Percentiles rank a stretch among this genome's conserved stretches.
phyloP scores from a whole-genome alignment of 192 early-diverging fungal species.

The Radiomyces spectabilis region DNA sequence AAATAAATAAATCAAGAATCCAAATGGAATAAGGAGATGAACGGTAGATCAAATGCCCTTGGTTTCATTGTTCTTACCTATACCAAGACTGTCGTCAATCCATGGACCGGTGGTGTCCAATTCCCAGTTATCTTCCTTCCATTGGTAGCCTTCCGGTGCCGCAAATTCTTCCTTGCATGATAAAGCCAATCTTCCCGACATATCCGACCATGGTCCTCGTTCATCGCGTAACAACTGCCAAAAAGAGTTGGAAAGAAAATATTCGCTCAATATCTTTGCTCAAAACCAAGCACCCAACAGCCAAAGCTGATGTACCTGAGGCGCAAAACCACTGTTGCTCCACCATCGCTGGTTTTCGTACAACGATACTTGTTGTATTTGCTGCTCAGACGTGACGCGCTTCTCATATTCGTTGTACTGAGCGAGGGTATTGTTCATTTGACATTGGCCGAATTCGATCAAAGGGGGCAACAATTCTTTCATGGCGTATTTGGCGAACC shows the following conservation, averaged over 20 bases:
- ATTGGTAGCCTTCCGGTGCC: constrained; percentile 24
- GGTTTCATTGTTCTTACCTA: constrained; percentile 11
- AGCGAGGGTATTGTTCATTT: background rate
- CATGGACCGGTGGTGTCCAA: constrained; percentile 26
- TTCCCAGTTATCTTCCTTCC: constrained; percentile 24
- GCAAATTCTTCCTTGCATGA: constrained; percentile 12
- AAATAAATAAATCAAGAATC: background rate
- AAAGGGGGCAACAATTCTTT: constrained; percentile 14
- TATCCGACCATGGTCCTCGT: constrained; percentile 26
- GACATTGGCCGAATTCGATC: constrained; percentile 1
- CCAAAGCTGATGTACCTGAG: constrained; percentile 13
- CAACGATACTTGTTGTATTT: constrained; percentile 9
- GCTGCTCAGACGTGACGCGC: background rate
- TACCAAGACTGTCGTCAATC: constrained; percentile 22
- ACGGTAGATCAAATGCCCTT: no score
- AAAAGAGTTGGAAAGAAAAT: background rate
- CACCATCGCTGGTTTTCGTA: constrained; percentile 29
- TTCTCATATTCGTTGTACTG: constrained; percentile 9
- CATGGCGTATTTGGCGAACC: constrained; percentile 25
- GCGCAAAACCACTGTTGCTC: constrained; percentile 14
- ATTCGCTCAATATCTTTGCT: background rate
- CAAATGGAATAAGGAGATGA: background rate
- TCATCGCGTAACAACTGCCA: constrained; percentile 18
- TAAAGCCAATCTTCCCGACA: constrained; percentile 9
- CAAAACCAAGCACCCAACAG: background rate